Conservation (phyloP, 495 filamentous ascomycete genomes). For the Aspergillus sclerotioniger region DNA sequence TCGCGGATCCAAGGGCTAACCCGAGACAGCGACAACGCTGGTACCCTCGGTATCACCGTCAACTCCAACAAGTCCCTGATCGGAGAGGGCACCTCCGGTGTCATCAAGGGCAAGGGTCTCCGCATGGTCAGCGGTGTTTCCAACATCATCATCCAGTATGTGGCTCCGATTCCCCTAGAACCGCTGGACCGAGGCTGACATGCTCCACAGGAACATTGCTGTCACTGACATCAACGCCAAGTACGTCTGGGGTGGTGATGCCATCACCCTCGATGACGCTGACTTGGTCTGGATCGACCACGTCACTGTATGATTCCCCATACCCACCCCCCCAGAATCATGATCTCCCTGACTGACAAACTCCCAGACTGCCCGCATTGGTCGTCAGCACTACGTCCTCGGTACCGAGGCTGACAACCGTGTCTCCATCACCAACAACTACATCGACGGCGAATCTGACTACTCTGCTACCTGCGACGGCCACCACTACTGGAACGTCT, state of each 20-base stretch:
- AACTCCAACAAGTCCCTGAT: slow-evolving; percentile 44
- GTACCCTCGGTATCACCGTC: slow-evolving; percentile 37
- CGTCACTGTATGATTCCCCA: slow-evolving; percentile 38
- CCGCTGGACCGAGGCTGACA: background rate
- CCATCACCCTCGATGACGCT: slow-evolving; percentile 38
- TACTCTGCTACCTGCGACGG: slow-evolving; percentile 43
- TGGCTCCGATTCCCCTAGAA: background rate
- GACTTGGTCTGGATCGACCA: slow-evolving; percentile 49
- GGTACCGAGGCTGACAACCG: slow-evolving; percentile 36
- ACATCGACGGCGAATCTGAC: slow-evolving; percentile 36
- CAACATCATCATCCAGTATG: slow-evolving; percentile 49
- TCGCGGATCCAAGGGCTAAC: background rate
- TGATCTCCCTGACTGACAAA: background rate
- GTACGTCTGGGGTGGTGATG: slow-evolving; percentile 50
- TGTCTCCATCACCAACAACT: slow-evolving; percentile 45
- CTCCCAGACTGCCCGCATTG: slow-evolving; percentile 37
- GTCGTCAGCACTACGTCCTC: slow-evolving; percentile 43
- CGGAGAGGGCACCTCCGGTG: slow-evolving; percentile 35
- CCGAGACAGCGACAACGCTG: slow-evolving; percentile 32
- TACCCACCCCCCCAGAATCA: no score
- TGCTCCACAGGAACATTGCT: slow-evolving; percentile 34
- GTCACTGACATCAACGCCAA: slow-evolving; percentile 46
- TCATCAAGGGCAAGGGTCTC: slow-evolving; percentile 47
- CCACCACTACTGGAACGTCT: slow-evolving; percentile 46
- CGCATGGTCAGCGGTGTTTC: slow-evolving; percentile 38